Percentiles rank a stretch among this genome's conserved stretches.
These are phyloP conservation scores for Fallopia convolvulus DNA, from an alignment of 148 eudicot species.

Conservation along the genomic window DNA sequence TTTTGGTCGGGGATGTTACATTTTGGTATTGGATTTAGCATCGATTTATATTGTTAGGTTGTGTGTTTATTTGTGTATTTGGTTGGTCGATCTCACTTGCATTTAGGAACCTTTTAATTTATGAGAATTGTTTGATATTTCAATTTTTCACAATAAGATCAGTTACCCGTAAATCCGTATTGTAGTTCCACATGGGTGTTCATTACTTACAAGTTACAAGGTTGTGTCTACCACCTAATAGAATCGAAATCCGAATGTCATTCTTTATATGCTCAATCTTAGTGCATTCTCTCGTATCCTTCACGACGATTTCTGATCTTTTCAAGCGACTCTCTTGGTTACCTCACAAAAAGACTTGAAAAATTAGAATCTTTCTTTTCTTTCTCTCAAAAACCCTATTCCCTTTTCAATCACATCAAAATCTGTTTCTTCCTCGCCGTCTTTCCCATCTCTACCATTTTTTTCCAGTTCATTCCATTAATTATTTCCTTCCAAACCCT, in stretches of 20 bases:
- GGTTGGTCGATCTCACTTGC: too few relatives aligned
- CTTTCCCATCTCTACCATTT: too few relatives aligned
- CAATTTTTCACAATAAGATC: too few relatives aligned
- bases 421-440: background rate
- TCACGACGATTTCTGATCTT: background rate
- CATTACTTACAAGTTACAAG: background rate
- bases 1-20: too few relatives aligned
- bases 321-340: background rate
- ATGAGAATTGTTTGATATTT: too few relatives aligned
- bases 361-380: background rate
- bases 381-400: background rate
- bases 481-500: conserved; percentile 4
- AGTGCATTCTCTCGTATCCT: too few relatives aligned
- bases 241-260: background rate
- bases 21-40: too few relatives aligned
- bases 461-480: background rate
- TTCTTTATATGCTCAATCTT: too few relatives aligned
- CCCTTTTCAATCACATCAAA: background rate
- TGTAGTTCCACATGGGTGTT: background rate
- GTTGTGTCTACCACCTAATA: background rate
- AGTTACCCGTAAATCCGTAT: background rate
- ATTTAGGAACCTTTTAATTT: too few relatives aligned
- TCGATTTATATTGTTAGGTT: too few relatives aligned
- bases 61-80: too few relatives aligned
- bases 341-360: background rate